phyloP scores from a whole-genome alignment of 2,329 filamentous ascomycete species.

The Penicillium sp. region DNA sequence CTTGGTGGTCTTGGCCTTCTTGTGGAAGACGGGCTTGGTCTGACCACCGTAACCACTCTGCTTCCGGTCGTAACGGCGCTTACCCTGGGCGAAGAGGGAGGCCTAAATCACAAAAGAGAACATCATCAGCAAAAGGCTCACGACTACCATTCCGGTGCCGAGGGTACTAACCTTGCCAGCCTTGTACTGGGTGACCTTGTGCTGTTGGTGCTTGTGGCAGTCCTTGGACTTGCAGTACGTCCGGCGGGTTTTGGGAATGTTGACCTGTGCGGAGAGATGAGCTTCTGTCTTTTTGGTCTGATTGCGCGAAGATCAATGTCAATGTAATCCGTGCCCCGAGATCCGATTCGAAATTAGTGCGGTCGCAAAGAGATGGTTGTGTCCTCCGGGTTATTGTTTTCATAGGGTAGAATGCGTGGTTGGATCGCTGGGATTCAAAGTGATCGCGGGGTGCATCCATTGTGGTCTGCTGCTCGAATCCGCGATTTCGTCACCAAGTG shows the following conservation, averaged over 20 bases:
- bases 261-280: constrained; percentile 63
- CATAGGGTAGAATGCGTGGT: background rate
- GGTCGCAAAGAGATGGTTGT: constrained; percentile 1
- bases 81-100: constrained; percentile 95
- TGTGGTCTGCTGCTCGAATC: background rate
- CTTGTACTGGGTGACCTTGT: constrained; percentile 97
- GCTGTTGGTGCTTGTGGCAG: constrained; percentile 88
- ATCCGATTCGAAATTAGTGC: constrained; percentile 11
- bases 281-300: constrained; percentile 15
- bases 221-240: constrained; percentile 97
- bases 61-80: constrained; percentile 99
- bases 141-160: constrained; percentile 15
- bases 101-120: constrained; percentile 52
- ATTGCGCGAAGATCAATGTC: constrained; percentile 6
- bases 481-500: background rate
- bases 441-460: background rate
- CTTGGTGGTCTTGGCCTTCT: constrained; percentile 99
- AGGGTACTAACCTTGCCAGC: constrained; percentile 71
- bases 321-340: constrained; percentile 4
- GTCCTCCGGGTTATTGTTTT: background rate
- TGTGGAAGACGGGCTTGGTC: constrained; percentile 99
- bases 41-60: constrained; percentile 99
- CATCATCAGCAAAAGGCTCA: constrained; percentile 27
- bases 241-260: constrained; percentile 96
- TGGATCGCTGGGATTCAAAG: background rate